Percentiles rank a stretch among this genome's conserved stretches.
These are phyloP conservation scores for Skeletonema marinoi DNA, from an alignment of 108 stramenopile genomes.

Conservation along the genomic window DNA sequence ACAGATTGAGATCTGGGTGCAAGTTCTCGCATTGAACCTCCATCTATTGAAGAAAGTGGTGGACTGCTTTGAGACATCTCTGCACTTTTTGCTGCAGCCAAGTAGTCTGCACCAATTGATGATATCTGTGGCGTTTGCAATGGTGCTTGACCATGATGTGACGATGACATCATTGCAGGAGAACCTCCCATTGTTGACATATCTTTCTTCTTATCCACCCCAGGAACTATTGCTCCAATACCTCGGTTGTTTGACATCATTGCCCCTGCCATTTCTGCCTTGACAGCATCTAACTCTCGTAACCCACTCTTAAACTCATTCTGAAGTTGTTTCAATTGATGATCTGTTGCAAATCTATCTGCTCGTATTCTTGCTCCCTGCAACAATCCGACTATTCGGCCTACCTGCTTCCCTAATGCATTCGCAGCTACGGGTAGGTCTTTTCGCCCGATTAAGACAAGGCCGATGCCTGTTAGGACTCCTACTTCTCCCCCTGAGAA, in stretches of 20 bases:
- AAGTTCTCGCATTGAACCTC: constrained; percentile 10
- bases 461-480: constrained; percentile 56
- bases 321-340: constrained; percentile 76
- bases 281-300: constrained; percentile 82
- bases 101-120: constrained; percentile 36
- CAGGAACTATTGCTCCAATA: constrained; percentile 44
- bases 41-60: background rate
- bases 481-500: constrained; percentile 79
- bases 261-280: constrained; percentile 79
- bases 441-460: constrained; percentile 65
- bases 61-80: constrained; percentile 28
- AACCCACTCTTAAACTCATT: constrained; percentile 82
- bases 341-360: constrained; percentile 75
- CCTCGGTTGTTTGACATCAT: constrained; percentile 26
- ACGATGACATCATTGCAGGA: background rate
- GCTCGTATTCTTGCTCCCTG: constrained; percentile 84
- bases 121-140: background rate
- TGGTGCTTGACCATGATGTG: background rate
- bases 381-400: constrained; percentile 79
- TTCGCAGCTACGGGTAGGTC: constrained; percentile 75
- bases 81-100: constrained; percentile 41
- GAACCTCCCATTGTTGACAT: constrained; percentile 1
- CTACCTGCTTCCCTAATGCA: constrained; percentile 67
- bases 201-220: constrained; percentile 46
- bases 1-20: constrained; percentile 65